phyloP scores from a whole-genome alignment of 306 rosid genomes.

The Malus fusca region DNA sequence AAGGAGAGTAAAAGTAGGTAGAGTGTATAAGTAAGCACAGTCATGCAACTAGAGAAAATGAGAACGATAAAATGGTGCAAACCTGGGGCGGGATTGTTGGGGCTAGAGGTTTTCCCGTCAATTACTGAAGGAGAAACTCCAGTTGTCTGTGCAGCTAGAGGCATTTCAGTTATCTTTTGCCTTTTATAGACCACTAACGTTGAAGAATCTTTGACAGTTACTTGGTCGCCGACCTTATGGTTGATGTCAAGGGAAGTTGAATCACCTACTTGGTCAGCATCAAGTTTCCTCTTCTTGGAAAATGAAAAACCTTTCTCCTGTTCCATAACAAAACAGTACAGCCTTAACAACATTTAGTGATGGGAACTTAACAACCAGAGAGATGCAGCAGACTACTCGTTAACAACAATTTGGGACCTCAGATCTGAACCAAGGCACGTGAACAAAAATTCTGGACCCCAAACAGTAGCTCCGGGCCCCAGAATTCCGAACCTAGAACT shows the following conservation, averaged over 20 bases:
- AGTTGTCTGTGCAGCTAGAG: slow-evolving; percentile 9
- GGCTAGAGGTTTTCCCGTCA: slow-evolving; percentile 20
- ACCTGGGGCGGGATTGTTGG: slow-evolving; percentile 40
- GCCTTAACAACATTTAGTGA: neutral
- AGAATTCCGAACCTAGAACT: neutral
- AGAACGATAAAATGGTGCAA: slow-evolving; percentile 20
- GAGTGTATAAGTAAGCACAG: too few relatives aligned
- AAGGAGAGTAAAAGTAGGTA: too few relatives aligned
- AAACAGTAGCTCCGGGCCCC: neutral
- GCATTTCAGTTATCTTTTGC: slow-evolving; percentile 21
- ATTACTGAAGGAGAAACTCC: slow-evolving; percentile 4
- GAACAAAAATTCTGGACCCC: neutral
- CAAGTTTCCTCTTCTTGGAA: slow-evolving; percentile 59
- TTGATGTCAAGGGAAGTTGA: slow-evolving; percentile 14
- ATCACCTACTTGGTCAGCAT: slow-evolving; percentile 13
- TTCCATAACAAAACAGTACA: slow-evolving; percentile 3
- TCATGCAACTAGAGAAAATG: neutral
- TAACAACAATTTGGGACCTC: neutral
- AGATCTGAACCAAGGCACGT: neutral
- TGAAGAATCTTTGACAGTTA: slow-evolving; percentile 16
- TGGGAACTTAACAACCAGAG: neutral
- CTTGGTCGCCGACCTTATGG: neutral
- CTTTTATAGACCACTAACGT: slow-evolving; percentile 17
- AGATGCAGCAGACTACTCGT: neutral
- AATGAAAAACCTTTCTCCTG: slow-evolving; percentile 61